Evolutionary conservation across 2,329 filamentous ascomycete species (phyloP).

Genomic region (Thielaviopsis populi): DNA sequence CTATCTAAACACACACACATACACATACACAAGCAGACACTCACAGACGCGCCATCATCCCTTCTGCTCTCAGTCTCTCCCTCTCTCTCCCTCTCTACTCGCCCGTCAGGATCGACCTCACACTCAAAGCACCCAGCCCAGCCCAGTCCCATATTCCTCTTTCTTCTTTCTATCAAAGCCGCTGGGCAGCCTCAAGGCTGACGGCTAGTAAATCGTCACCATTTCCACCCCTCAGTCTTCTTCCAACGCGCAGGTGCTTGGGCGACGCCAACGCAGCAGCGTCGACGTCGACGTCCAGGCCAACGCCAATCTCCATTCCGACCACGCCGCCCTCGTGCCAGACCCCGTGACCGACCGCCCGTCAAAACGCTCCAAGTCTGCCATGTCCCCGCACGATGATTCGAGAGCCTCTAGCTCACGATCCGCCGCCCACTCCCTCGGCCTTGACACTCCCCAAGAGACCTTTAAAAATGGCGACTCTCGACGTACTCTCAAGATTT

Average conservation of each 20-base stretch:
- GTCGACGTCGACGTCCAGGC: slow-evolving; percentile 1
- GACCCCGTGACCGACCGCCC: slow-evolving; percentile 6
- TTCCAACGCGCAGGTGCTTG: slow-evolving; percentile 10
- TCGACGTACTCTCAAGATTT: slow-evolving; percentile 5
- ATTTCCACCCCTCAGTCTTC: slow-evolving; percentile 8
- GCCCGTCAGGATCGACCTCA: neutral
- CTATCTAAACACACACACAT: neutral
- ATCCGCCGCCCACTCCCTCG: neutral
- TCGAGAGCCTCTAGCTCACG: slow-evolving; percentile 1
- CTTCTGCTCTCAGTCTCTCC: neutral
- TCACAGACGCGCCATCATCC: neutral
- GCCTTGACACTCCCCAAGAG: neutral
- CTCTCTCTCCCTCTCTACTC: neutral
- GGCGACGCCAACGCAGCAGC: slow-evolving; percentile 12
- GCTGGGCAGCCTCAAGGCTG: slow-evolving; percentile 13
- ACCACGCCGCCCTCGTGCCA: neutral
- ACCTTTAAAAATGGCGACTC: neutral
- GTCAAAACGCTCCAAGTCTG: slow-evolving; percentile 4
- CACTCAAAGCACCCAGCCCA: neutral
- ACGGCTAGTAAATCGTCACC: slow-evolving; percentile 5
- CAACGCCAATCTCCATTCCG: slow-evolving; percentile 1
- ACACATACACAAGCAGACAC: neutral
- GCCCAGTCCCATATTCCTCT: neutral
- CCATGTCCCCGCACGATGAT: neutral
- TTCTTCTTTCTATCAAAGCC: neutral